These are phyloP conservation scores for Lichtheimia corymbifera DNA, from an alignment of 371 early-diverging fungal genomes.

Conservation along the genomic window DNA sequence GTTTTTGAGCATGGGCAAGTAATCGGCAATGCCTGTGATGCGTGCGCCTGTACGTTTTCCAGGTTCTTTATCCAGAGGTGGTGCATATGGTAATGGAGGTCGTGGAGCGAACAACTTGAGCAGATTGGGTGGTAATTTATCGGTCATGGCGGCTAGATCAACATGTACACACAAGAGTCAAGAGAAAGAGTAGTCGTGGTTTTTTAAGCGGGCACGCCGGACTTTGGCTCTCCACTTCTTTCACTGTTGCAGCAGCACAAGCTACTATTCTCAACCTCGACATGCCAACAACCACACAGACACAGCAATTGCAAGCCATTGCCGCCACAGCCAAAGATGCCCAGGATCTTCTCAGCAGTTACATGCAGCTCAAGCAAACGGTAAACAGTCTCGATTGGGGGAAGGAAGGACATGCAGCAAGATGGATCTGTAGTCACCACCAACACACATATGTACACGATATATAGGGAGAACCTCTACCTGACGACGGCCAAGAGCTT, in stretches of 20 bases:
- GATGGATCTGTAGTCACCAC: conserved; percentile 19
- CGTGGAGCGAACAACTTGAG: conserved; percentile 91
- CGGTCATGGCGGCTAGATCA: conserved; percentile 53
- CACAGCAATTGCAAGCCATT: not conserved
- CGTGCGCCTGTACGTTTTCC: conserved; percentile 62
- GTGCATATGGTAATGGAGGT: conserved; percentile 73
- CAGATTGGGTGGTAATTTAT: conserved; percentile 82
- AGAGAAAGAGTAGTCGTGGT: not conserved
- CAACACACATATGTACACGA: conserved; percentile 7
- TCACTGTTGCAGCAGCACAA: too few species aligned
- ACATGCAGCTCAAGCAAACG: conserved; percentile 1
- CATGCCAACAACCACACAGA: not conserved
- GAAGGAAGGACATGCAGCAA: not conserved
- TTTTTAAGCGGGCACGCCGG: not conserved
- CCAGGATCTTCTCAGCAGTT: not conserved
- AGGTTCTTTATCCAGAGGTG: conserved; percentile 79
- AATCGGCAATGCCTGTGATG: conserved; percentile 68
- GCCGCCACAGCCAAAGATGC: not conserved
- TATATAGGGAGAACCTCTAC: conserved; percentile 12
- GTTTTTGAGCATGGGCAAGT: conserved; percentile 57
- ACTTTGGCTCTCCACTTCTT: not conserved
- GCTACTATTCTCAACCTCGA: too few species aligned
- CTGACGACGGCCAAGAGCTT: conserved; percentile 18
- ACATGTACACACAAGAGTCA: not conserved
- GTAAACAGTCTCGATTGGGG: not conserved